A percentile compares a stretch with the other conserved stretches of the same genome.
These are phyloP conservation scores for rapeseed (Brassica napus) DNA, from an alignment of 345 rosid genomes.

Conservation along the genomic window DNA sequence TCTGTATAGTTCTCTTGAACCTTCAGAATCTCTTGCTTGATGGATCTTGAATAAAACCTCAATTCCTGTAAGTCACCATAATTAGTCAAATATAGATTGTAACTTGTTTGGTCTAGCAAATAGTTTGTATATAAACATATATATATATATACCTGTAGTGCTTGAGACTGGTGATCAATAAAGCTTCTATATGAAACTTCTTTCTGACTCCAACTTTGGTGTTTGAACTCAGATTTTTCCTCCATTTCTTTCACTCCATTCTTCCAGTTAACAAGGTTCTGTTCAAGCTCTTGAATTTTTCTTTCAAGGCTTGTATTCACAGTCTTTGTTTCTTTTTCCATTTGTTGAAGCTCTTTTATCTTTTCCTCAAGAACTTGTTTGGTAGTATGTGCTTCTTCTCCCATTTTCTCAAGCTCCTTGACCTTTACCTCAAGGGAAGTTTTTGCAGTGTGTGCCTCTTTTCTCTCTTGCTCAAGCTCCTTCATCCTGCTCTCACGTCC, in stretches of 20 bases:
- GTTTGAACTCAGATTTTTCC: constrained; percentile 46
- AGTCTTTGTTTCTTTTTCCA: constrained; percentile 59
- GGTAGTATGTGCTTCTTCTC: constrained; percentile 52
- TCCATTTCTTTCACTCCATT: constrained; percentile 52
- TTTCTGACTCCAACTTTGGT: constrained; percentile 57
- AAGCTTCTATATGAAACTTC: constrained; percentile 44
- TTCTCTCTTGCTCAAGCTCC: constrained; percentile 63
- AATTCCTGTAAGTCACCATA: constrained; percentile 54
- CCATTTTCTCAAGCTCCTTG: constrained; percentile 64
- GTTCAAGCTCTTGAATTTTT: constrained; percentile 57
- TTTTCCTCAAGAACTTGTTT: constrained; percentile 46
- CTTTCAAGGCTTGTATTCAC: constrained; percentile 46
- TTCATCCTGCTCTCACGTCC: constrained; percentile 48
- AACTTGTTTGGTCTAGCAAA: constrained; percentile 1
- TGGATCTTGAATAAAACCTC: constrained; percentile 53
- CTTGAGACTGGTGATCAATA: constrained; percentile 51
- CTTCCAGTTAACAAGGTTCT: constrained; percentile 43
- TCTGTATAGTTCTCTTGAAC: constrained; percentile 49
- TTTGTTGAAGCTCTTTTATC: constrained; percentile 56
- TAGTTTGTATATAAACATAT: constrained; percentile 19
- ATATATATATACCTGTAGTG: constrained; percentile 56
- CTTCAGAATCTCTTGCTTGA: constrained; percentile 62
- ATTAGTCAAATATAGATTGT: constrained; percentile 6
- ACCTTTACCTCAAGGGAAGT: constrained; percentile 45
- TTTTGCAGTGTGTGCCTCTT: constrained; percentile 50